Percentiles rank a stretch among this genome's conserved stretches.
These are phyloP conservation scores for Jacaranda mimosifolia DNA, from an alignment of 257 asterid genomes.

Conservation along the genomic window DNA sequence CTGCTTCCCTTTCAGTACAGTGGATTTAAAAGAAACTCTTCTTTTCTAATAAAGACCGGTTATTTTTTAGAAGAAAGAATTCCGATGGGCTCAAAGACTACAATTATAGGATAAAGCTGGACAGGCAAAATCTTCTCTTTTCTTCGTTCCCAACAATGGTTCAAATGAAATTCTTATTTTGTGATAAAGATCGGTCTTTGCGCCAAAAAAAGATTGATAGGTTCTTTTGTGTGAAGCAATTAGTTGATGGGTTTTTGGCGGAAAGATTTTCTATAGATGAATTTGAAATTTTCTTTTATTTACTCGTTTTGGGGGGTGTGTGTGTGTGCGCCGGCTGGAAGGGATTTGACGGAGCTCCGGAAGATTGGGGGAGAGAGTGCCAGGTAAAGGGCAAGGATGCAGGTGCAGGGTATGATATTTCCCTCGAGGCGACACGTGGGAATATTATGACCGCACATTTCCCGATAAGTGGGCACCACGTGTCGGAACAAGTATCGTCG, in stretches of 20 bases:
- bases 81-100: constrained; percentile 16
- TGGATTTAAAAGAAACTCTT: background rate
- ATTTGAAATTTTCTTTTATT: constrained; percentile 17
- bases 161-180: too few species aligned
- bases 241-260: constrained; percentile 37
- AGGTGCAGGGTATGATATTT: constrained; percentile 47
- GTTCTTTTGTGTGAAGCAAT: background rate
- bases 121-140: background rate
- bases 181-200: constrained; percentile 5
- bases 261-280: constrained; percentile 10
- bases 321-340: constrained; percentile 37
- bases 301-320: background rate
- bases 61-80: background rate
- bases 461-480: constrained; percentile 53
- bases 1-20: background rate
- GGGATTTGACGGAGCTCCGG: constrained; percentile 46
- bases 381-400: background rate
- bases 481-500: constrained; percentile 17
- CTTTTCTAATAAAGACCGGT: background rate
- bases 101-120: constrained; percentile 6
- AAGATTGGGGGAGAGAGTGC: constrained; percentile 26
- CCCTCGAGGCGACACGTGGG: constrained; percentile 42
- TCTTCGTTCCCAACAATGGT: too few species aligned
- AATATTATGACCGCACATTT: constrained; percentile 31
- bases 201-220: background rate